Conservation (phyloP, 768 basidiomycete genomes). For the Podaxis sp. region DNA sequence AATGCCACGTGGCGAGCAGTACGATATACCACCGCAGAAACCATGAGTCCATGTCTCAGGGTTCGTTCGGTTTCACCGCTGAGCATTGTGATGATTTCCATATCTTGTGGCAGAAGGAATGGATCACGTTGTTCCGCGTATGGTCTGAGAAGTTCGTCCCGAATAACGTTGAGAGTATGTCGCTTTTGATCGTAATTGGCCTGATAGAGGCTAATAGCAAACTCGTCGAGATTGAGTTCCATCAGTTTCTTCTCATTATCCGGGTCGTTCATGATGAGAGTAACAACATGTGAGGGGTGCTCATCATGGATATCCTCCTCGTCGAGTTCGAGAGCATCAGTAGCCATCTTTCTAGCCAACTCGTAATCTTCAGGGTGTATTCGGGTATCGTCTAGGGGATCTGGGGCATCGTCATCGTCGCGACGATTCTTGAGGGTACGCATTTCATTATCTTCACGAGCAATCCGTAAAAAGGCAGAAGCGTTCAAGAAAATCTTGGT, state of each 20-base stretch:
- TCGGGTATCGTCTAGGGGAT: conserved; percentile 92
- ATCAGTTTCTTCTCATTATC: conserved; percentile 78
- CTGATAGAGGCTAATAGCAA: conserved; percentile 87
- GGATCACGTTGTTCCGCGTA: conserved; percentile 69
- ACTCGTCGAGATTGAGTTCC: conserved; percentile 93
- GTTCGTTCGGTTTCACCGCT: conserved; percentile 86
- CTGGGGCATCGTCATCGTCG: conserved; percentile 66
- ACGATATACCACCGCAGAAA: conserved; percentile 69
- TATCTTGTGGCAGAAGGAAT: conserved; percentile 61
- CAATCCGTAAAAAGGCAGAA: conserved; percentile 85
- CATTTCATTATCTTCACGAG: conserved; percentile 57
- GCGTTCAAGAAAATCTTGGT: conserved; percentile 91
- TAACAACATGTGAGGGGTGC: conserved; percentile 88
- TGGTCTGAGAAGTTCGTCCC: conserved; percentile 76
- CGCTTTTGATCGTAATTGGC: conserved; percentile 84
- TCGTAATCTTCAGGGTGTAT: conserved; percentile 99
- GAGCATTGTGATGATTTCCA: conserved; percentile 92
- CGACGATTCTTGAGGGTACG: conserved; percentile 63
- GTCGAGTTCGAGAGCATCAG: conserved; percentile 94
- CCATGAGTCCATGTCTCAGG: conserved; percentile 72
- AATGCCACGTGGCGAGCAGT: conserved; percentile 45
- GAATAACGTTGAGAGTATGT: conserved; percentile 84
- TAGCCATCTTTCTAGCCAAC: conserved; percentile 96
- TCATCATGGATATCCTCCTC: conserved; percentile 93
- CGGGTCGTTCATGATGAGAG: conserved; percentile 76